A percentile compares a stretch with the other conserved stretches of the same genome.
phyloP scores from a whole-genome alignment of 2,329 filamentous ascomycete genomes.

The Colletotrichum echinochloae region DNA sequence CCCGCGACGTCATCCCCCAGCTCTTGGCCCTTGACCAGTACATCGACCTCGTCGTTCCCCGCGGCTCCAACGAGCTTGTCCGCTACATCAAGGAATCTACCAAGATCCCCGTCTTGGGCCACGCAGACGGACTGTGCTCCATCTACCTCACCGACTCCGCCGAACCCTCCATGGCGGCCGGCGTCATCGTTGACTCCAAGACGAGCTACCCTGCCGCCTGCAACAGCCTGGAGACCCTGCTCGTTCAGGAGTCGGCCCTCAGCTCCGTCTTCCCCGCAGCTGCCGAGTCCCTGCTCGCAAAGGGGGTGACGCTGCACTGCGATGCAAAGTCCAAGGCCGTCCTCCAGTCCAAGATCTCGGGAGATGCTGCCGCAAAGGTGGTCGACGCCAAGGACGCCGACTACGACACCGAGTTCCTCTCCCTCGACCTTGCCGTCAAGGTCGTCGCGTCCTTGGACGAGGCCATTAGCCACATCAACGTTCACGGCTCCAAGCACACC shows the following conservation, averaged over 20 bases:
- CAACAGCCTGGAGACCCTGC: constrained; percentile 91
- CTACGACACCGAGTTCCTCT: constrained; percentile 90
- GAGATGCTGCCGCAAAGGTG: constrained; percentile 58
- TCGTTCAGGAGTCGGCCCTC: constrained; percentile 82
- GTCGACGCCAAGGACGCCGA: constrained; percentile 77
- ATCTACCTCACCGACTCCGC: constrained; percentile 87
- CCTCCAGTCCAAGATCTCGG: constrained; percentile 56
- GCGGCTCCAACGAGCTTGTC: constrained; percentile 91
- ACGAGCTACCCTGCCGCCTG: constrained; percentile 95
- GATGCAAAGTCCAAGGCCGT: constrained; percentile 76
- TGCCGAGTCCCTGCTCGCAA: constrained; percentile 78
- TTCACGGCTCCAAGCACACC: constrained; percentile 92
- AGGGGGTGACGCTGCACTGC: constrained; percentile 86
- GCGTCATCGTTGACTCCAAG: constrained; percentile 90
- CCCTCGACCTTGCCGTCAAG: constrained; percentile 86
- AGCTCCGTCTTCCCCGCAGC: constrained; percentile 72
- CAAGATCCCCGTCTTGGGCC: constrained; percentile 94
- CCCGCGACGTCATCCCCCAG: constrained; percentile 88
- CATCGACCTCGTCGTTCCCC: constrained; percentile 95
- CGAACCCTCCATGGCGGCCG: constrained; percentile 76
- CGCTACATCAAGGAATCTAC: constrained; percentile 90
- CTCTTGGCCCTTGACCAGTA: constrained; percentile 87
- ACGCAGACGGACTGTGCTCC: constrained; percentile 92
- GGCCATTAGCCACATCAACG: constrained; percentile 90
- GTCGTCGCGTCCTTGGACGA: constrained; percentile 75